Percentiles rank a stretch among this genome's conserved stretches.
phyloP scores from a whole-genome alignment of 495 filamentous ascomycete species.

The Penicillium paradoxum region DNA sequence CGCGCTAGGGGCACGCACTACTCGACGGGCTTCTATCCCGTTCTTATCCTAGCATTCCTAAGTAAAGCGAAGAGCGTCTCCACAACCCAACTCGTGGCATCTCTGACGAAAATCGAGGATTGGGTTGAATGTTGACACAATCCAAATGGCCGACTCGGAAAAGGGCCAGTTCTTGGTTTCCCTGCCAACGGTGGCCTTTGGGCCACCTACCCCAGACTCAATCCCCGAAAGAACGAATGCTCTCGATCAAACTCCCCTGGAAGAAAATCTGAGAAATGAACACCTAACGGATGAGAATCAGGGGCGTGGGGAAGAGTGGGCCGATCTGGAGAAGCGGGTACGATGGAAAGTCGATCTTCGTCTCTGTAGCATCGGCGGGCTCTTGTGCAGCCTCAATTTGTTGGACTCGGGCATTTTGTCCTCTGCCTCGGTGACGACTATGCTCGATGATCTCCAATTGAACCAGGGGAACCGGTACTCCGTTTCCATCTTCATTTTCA shows the following conservation, averaged over 20 bases:
- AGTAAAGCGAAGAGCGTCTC: background rate
- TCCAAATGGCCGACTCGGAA: background rate
- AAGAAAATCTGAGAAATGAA: background rate
- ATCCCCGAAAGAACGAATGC: background rate
- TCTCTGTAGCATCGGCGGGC: conserved; percentile 70
- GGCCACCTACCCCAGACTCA: background rate
- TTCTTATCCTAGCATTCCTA: background rate
- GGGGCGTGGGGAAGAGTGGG: conserved; percentile 12
- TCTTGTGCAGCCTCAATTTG: conserved; percentile 68
- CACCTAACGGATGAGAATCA: too few relatives aligned
- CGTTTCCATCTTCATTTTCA: conserved; percentile 76
- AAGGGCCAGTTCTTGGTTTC: background rate
- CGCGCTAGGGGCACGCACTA: background rate
- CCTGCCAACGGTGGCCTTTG: background rate
- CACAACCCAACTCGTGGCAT: background rate
- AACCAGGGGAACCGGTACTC: conserved; percentile 59
- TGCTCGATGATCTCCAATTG: conserved; percentile 61
- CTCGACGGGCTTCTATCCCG: background rate
- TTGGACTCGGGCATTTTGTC: conserved; percentile 75
- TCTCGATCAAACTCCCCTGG: background rate
- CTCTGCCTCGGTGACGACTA: conserved; percentile 69
- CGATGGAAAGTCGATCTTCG: conserved; percentile 65
- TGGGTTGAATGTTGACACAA: background rate
- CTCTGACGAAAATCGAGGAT: background rate
- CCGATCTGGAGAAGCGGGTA: conserved; percentile 35